Evolutionary conservation across 768 basidiomycete species (phyloP), one percentile per base, ranked within the genome.

Genomic region (Lactarius sp.): DNA sequence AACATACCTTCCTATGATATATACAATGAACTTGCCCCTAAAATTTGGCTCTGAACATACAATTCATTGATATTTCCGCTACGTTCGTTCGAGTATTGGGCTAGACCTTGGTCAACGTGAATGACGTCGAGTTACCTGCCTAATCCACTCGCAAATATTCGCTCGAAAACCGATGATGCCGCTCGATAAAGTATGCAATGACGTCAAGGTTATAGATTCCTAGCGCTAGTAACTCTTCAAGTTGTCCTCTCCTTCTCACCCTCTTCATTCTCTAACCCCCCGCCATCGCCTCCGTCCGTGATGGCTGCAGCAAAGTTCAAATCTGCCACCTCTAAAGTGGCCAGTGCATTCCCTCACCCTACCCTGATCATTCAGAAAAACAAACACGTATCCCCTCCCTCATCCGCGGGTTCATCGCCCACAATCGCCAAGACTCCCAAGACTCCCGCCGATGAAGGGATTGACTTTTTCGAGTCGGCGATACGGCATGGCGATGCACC

Each of bases 371-470:
- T 65, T 46, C 66, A 66, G 44, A 59, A 13, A 13, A 22, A 64
- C 41, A 52, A 39, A 3, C 53, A n/a, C 5, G 16, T 33, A 4
- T 51, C 62, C 5, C 56, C 62, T 3, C 16, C 60, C 36, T 51
- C 55, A 36, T 66, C 65, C 27, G 64, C 59, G 6, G 68, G 46
- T 18, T 62, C 67, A 41, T 63, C 69, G 6, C 60, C 69, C 20
- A 68, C 54, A 31, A 51, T 61, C 12, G 16, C 69, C 10, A 76
- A 78, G 60, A 87, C 87, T 0, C 91, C 90, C 41, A 90, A 84
- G 78, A 97, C 94, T 3, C 94, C 94, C 42, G 94, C 94, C 46
- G 93, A 96, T 72, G 94, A 96, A 72, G 94, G 86, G 31, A 84
- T 94, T 72, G 87, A 88, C 41, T 97, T 92, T 78, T 97, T 97